phyloP scores from a whole-genome alignment of 441 rosid genomes.

The Kokia cookei region DNA sequence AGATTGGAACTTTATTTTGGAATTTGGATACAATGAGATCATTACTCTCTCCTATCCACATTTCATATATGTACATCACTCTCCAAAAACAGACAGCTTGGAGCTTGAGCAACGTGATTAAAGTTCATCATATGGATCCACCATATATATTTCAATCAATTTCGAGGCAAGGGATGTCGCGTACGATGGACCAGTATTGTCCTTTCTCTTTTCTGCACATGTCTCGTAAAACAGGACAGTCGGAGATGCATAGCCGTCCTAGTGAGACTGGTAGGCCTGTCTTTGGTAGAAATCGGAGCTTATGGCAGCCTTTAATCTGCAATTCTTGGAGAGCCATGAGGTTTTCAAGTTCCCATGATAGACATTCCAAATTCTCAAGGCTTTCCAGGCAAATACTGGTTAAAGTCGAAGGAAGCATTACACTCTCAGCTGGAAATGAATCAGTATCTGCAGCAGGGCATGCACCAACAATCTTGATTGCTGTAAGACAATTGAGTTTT shows the following conservation, averaged over 20 bases:
- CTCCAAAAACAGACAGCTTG: background rate
- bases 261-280: conserved; percentile 3
- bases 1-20: background rate
- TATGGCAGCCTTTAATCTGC: background rate
- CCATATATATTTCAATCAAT: background rate
- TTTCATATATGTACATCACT: background rate
- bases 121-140: background rate
- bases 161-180: conserved; percentile 7
- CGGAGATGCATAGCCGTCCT: background rate
- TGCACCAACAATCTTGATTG: background rate
- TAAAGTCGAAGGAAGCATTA: conserved; percentile 6
- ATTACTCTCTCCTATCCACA: background rate
- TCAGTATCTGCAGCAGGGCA: background rate
- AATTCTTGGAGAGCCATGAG: conserved; percentile 3
- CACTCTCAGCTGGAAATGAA: conserved; percentile 5
- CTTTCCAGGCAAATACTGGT: background rate
- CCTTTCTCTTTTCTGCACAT: background rate
- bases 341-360: conserved; percentile 1
- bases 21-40: background rate
- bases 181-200: background rate
- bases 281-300: background rate
- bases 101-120: background rate
- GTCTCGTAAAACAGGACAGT: background rate
- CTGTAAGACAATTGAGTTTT: background rate
- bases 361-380: background rate